Evolutionary conservation across 2,329 filamentous ascomycete genomes (phyloP), one percentile per base, ranked within the genome.

Genomic region (Aspergillus viridinutans): DNA sequence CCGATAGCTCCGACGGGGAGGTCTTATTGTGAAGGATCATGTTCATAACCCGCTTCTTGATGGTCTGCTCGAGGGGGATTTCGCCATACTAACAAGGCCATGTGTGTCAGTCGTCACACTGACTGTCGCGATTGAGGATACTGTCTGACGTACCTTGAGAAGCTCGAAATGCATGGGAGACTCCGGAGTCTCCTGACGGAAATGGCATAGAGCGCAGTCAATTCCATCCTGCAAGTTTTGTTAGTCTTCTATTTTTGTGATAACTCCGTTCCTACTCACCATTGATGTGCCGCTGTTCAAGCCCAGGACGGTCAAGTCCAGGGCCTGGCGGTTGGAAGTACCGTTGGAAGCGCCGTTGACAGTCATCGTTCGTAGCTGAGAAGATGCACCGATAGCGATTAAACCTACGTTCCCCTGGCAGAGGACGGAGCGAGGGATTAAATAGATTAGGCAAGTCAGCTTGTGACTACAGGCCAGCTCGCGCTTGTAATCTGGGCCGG

Each of bases 191-290:
- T 77, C 76, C 64, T 86, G 83, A 49, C 72, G 73, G 67, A 85
- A 86, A 17, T 72, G 80, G 62, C 83, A 84, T 8, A 85, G 74
- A 1, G 81, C 83, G 61, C 82, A 85, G 66, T 85, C 81, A 48
- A 86, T 83, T 26, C 80, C 79, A 64, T 83, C 81, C 69, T 70
- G 35, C 12, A 52, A 45, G 12, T 55, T 55, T 3, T 29, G 28
- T 29, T 3, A 29, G 28, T 4, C 28, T 1, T 4, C 28, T 9
- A 10, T 29, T 29, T 29, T 29, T 12, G 28, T 3, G 4, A 4
- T 12, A 12, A 12, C 2, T 4, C 10, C 28, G 9, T 29, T 9
- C 28, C 10, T 12, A 29, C 62, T 54, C 47, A 70, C 69, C 81
- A 85, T 81, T 0, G 78, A 79, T 3, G 80, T 82, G 28, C 80